Conservation (phyloP, 1,284 basidiomycete species). For the Erythrobasidium hasegawianum region DNA sequence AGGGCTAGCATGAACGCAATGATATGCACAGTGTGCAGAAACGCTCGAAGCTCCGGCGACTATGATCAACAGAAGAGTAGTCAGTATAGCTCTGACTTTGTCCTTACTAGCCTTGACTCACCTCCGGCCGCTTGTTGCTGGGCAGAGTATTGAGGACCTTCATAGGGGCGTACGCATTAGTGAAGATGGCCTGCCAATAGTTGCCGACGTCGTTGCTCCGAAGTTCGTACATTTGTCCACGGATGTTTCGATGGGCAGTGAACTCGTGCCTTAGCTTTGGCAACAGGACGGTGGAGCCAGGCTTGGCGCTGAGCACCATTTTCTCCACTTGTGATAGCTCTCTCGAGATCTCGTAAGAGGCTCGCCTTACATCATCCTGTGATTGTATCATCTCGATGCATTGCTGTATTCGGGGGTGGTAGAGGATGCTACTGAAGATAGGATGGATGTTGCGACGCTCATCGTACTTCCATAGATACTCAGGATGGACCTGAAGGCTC, state of each 20-base stretch:
- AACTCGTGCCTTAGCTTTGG: background rate
- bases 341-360: background rate
- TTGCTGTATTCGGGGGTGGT: background rate
- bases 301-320: background rate
- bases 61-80: too few relatives aligned
- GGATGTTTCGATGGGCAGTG: background rate
- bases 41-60: background rate
- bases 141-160: background rate
- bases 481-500: too few relatives aligned
- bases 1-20: background rate
- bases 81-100: too few relatives aligned
- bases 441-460: background rate
- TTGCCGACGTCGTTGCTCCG: background rate
- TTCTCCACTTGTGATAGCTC: background rate
- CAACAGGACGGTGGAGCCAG: background rate
- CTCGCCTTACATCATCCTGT: background rate
- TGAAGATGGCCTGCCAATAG: background rate
- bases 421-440: background rate
- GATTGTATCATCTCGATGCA: background rate
- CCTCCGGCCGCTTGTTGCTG: background rate
- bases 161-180: background rate
- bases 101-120: background rate
- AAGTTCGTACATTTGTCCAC: background rate
- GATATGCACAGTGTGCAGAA: background rate
- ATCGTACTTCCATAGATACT: background rate